These are phyloP conservation scores for Apiotrichum domesticum DNA, from an alignment of 1,284 basidiomycete genomes.

Conservation along the genomic window DNA sequence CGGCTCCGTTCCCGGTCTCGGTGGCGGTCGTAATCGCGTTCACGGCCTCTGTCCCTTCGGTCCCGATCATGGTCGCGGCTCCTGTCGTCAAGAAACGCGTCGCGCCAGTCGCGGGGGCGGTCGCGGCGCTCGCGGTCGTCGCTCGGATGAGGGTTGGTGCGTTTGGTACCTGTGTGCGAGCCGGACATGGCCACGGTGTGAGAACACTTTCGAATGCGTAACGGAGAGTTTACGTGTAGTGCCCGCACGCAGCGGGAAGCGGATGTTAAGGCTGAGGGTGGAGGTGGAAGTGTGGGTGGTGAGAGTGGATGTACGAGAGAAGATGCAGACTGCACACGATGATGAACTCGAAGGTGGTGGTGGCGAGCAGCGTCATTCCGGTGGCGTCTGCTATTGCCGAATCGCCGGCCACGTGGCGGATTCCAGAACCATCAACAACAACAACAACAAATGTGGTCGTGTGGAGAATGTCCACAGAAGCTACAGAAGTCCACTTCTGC, in stretches of 20 bases:
- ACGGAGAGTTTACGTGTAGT: slow-evolving; percentile 11
- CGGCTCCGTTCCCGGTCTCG: slow-evolving; percentile 4
- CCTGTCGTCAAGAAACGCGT: slow-evolving; percentile 56
- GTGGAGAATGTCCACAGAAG: too few relatives aligned
- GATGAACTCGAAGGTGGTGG: too few relatives aligned
- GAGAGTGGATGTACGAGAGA: neutral
- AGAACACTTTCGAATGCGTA: slow-evolving; percentile 6
- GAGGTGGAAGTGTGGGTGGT: neutral
- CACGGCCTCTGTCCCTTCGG: slow-evolving; percentile 2
- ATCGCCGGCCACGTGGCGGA: neutral
- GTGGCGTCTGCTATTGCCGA: too few relatives aligned
- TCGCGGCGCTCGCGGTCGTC: slow-evolving; percentile 50
- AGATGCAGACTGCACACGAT: too few relatives aligned
- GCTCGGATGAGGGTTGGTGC: neutral
- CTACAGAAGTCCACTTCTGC: neutral
- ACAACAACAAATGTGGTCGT: slow-evolving; percentile 1
- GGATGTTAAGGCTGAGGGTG: neutral
- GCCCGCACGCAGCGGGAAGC: too few relatives aligned
- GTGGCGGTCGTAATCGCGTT: slow-evolving; percentile 14
- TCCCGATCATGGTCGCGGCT: neutral
- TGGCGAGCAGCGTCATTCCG: neutral
- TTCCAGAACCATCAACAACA: neutral
- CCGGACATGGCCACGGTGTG: slow-evolving; percentile 14
- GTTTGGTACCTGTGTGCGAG: slow-evolving; percentile 11
- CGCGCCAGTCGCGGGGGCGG: slow-evolving; percentile 66